phyloP scores from a whole-genome alignment of 2,329 filamentous ascomycete species.

The Beauveria pseudobassiana region DNA sequence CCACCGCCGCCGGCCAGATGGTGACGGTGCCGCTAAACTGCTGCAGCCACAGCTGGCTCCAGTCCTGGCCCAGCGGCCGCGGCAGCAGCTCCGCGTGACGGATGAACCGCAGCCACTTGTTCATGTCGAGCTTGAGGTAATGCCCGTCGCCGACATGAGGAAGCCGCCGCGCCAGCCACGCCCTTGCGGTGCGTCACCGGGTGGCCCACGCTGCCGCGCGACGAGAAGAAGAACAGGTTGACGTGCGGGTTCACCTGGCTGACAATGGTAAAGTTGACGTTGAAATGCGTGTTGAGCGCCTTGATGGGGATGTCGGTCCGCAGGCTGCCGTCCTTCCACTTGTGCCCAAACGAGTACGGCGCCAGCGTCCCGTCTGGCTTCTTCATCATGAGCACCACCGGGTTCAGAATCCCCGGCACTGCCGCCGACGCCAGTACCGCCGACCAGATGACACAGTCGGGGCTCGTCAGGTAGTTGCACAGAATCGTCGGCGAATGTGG shows the following conservation, averaged over 20 bases:
- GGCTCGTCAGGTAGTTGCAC: conserved; percentile 89
- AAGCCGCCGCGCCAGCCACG: conserved; percentile 95
- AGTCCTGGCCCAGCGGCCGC: conserved; percentile 85
- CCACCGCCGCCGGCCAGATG: conserved; percentile 80
- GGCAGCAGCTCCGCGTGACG: conserved; percentile 88
- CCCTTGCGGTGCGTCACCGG: conserved; percentile 89
- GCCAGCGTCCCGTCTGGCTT: conserved; percentile 66
- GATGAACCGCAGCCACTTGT: conserved; percentile 95
- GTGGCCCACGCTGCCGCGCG: conserved; percentile 80
- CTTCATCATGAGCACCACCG: conserved; percentile 89
- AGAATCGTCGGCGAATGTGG: conserved; percentile 88
- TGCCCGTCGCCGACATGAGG: conserved; percentile 82
- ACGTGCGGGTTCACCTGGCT: conserved; percentile 91
- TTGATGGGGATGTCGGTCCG: conserved; percentile 94
- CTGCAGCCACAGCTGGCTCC: conserved; percentile 94
- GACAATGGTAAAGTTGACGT: conserved; percentile 94
- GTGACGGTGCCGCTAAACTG: conserved; percentile 92
- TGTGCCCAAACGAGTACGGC: conserved; percentile 95
- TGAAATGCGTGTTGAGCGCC: conserved; percentile 91
- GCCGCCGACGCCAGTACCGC: conserved; percentile 91
- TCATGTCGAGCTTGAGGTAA: conserved; percentile 91
- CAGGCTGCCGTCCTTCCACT: conserved; percentile 96
- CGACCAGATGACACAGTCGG: conserved; percentile 97
- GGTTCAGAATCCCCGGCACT: conserved; percentile 92
- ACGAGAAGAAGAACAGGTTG: conserved; percentile 98